phyloP scores from a whole-genome alignment of 768 basidiomycete genomes.

The Pleurotus tuoliensis region DNA sequence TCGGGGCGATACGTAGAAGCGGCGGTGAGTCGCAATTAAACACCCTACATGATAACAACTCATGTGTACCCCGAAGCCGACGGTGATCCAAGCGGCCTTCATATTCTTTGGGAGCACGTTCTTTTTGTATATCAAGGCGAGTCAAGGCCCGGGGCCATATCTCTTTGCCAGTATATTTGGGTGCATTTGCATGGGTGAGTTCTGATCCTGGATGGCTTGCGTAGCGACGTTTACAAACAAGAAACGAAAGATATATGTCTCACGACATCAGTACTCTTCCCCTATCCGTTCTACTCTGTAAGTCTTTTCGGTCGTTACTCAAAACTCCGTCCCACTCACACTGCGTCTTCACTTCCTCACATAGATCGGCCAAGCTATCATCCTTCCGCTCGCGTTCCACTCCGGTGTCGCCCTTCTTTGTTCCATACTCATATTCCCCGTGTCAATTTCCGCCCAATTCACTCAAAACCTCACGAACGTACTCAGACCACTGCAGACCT shows the following conservation, averaged over 20 bases:
- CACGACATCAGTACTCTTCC: slow-evolving; percentile 56
- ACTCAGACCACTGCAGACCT: slow-evolving; percentile 41
- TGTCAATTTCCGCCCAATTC: slow-evolving; percentile 57
- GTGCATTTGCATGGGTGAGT: slow-evolving; percentile 55
- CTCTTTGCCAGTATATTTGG: slow-evolving; percentile 51
- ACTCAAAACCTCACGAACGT: slow-evolving; percentile 44
- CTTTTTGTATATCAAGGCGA: slow-evolving; percentile 57
- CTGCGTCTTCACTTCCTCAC: neutral
- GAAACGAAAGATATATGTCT: slow-evolving; percentile 47
- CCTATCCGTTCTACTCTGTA: slow-evolving; percentile 59
- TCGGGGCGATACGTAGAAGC: slow-evolving; percentile 57
- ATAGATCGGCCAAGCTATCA: slow-evolving; percentile 45
- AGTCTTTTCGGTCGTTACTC: slow-evolving; percentile 10
- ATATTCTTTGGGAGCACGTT: slow-evolving; percentile 56
- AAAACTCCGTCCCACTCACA: no score
- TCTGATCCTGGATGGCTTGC: neutral
- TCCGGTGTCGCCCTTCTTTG: slow-evolving; percentile 48
- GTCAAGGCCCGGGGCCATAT: slow-evolving; percentile 62
- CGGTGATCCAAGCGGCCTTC: slow-evolving; percentile 57
- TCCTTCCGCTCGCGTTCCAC: slow-evolving; percentile 59
- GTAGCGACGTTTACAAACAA: slow-evolving; percentile 1
- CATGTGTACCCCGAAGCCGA: slow-evolving; percentile 35
- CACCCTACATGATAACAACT: neutral
- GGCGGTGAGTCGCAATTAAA: slow-evolving; percentile 20
- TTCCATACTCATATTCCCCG: slow-evolving; percentile 59